Evolutionary conservation across 2,329 filamentous ascomycete genomes (phyloP).

Genomic region (Magnaporthiopsis rhizophila): DNA sequence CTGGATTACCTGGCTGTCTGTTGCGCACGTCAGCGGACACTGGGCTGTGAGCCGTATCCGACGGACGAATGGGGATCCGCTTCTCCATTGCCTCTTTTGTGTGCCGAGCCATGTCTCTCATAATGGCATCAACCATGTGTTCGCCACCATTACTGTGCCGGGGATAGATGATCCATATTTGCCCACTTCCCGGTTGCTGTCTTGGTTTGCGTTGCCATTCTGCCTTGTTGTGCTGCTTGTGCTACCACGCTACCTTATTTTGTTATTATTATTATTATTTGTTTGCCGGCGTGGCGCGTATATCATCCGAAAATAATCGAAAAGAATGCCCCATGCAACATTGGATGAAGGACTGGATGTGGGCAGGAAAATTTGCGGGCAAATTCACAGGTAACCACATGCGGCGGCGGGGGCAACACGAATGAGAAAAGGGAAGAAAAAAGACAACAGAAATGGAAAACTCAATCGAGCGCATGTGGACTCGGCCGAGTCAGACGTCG

Average conservation of each 20-base stretch:
- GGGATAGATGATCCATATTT: too few species aligned
- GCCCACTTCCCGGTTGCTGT: too few species aligned
- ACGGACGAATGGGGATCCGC: background rate
- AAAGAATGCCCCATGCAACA: too few species aligned
- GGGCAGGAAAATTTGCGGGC: too few species aligned
- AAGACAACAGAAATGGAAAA: background rate
- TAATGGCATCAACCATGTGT: background rate
- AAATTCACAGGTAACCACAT: too few species aligned
- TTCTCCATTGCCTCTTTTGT: background rate
- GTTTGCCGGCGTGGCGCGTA: too few species aligned
- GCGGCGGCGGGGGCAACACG: too few species aligned
- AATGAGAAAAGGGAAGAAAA: background rate
- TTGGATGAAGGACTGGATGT: too few species aligned
- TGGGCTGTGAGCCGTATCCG: background rate
- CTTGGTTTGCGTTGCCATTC: too few species aligned
- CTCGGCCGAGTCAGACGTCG: background rate
- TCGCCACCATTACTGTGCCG: too few species aligned
- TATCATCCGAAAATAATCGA: background rate
- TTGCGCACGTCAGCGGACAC: background rate
- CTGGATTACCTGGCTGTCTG: background rate
- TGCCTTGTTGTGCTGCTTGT: too few species aligned
- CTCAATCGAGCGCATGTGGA: background rate
- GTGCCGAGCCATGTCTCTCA: background rate
- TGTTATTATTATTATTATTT: background rate
- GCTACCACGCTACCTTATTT: too few species aligned